These are phyloP conservation scores for Wickerhamomyces chaumierensis DNA, from an alignment of 805 yeast species.

Conservation along the genomic window DNA sequence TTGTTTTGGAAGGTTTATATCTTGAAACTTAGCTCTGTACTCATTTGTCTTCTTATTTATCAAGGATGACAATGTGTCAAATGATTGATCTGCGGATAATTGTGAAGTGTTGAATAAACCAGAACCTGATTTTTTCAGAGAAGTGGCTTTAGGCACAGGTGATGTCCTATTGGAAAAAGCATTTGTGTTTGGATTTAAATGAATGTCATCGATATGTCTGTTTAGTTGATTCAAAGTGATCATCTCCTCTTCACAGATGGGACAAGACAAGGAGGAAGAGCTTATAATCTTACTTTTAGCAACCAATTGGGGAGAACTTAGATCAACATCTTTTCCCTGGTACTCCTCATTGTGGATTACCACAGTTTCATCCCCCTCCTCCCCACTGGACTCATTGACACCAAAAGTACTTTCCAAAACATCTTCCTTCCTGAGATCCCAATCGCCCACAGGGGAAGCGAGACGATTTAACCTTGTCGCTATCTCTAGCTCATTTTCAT, in stretches of 20 bases:
- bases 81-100: constrained; percentile 6
- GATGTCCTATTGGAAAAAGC: too few relatives aligned
- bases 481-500: too few relatives aligned
- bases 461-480: background rate
- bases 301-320: too few relatives aligned
- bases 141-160: background rate
- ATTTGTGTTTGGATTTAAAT: constrained; percentile 23
- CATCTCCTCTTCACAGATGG: constrained; percentile 59
- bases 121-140: constrained; percentile 3
- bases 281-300: background rate
- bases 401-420: background rate
- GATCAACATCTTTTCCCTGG: background rate
- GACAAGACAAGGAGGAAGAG: constrained; percentile 30
- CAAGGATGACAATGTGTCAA: constrained; percentile 32
- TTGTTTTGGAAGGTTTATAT: constrained; percentile 23
- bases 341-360: constrained; percentile 1
- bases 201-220: constrained; percentile 62
- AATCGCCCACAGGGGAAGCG: background rate
- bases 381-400: constrained; percentile 9
- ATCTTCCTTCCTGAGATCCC: background rate
- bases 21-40: constrained; percentile 25
- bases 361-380: constrained; percentile 3
- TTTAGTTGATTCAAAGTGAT: constrained; percentile 43
- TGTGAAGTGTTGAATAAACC: constrained; percentile 3
- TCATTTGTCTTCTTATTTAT: constrained; percentile 25